Conservation (phyloP, 805 yeast genomes). For the Millerozyma miso region DNA sequence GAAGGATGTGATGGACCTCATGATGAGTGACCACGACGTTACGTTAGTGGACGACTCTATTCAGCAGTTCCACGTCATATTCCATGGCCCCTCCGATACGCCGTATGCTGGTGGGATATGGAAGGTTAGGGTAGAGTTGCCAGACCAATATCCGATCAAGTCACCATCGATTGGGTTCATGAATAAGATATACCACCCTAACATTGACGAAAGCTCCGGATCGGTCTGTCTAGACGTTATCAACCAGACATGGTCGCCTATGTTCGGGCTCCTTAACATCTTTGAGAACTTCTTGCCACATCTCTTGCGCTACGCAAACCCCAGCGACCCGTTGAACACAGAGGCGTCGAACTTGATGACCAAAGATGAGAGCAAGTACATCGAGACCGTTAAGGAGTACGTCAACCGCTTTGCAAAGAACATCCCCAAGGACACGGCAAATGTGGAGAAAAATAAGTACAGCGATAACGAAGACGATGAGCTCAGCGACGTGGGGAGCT, state of each 20-base stretch:
- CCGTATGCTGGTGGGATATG: conserved; percentile 89
- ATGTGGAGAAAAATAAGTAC: conserved; percentile 28
- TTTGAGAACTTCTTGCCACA: conserved; percentile 94
- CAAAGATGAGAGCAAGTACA: conserved; percentile 63
- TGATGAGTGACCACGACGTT: conserved; percentile 93
- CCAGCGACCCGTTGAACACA: conserved; percentile 88
- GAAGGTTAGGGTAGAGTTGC: conserved; percentile 89
- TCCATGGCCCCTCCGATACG: conserved; percentile 76
- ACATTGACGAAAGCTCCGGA: conserved; percentile 86
- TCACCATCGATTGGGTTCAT: conserved; percentile 94
- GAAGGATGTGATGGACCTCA: conserved; percentile 93
- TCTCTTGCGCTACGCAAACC: conserved; percentile 84
- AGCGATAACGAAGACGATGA: conserved; percentile 34
- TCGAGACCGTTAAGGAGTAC: conserved; percentile 64
- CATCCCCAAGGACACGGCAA: conserved; percentile 38
- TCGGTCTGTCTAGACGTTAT: conserved; percentile 94
- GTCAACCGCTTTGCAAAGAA: conserved; percentile 60
- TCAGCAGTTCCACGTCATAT: conserved; percentile 83
- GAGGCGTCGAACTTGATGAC: conserved; percentile 81
- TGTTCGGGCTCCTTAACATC: conserved; percentile 87
- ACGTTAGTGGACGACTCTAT: conserved; percentile 67
- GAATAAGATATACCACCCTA: conserved; percentile 91
- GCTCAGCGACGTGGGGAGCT: conserved; percentile 47
- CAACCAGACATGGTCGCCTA: conserved; percentile 97
- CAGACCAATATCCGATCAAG: conserved; percentile 92